Conservation (phyloP, 192 early-diverging fungal species). For the Coemansia brasiliensis region DNA sequence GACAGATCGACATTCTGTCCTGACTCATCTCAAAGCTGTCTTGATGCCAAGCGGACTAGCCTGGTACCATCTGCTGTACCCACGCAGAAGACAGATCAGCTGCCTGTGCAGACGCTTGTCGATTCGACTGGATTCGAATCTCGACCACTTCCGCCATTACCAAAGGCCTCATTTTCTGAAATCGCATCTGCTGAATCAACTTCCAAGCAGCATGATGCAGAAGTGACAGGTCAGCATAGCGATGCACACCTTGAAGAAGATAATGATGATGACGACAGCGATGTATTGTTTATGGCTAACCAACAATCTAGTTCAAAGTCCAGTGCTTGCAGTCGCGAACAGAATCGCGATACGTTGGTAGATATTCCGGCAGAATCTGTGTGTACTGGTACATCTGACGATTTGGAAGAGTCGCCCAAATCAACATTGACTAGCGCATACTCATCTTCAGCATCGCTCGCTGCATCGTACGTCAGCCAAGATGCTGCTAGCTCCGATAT, state of each 20-base stretch:
- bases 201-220: not conserved
- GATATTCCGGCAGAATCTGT: constrained; percentile 9
- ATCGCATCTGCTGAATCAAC: not conserved
- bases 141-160: constrained; percentile 12
- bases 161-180: not conserved
- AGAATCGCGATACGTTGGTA: constrained; percentile 34
- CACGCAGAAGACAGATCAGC: constrained; percentile 2
- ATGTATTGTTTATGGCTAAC: constrained; percentile 18
- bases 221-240: not conserved
- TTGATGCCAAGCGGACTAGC: constrained; percentile 12
- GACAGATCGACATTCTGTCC: constrained; percentile 4
- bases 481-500: not conserved
- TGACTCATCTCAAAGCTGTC: constrained; percentile 5
- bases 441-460: constrained; percentile 6
- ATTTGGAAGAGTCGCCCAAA: not conserved
- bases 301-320: constrained; percentile 9
- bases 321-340: constrained; percentile 8
- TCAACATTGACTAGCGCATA: not conserved
- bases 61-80: constrained; percentile 10
- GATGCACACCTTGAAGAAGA: not conserved
- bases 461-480: not conserved
- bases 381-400: not conserved
- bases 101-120: constrained; percentile 7
- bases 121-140: constrained; percentile 17
- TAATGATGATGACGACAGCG: constrained; percentile 13